Conservation (phyloP, 371 early-diverging fungal species). For the Mortierella sp. region DNA sequence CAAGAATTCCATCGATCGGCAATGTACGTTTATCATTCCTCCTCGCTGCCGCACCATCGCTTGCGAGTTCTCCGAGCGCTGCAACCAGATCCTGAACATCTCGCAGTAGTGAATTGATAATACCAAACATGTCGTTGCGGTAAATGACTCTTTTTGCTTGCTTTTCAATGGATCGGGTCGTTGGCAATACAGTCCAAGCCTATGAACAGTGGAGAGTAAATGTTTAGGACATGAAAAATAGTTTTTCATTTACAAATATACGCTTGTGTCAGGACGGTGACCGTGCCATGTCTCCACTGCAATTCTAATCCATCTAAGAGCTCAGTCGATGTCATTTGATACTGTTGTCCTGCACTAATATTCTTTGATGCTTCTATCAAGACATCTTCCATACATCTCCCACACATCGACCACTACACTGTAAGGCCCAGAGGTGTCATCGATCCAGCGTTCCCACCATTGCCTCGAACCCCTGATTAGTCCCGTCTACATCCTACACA, state of each 20-base stretch:
- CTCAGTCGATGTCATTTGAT: slow-evolving; percentile 9
- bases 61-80: slow-evolving; percentile 14
- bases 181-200: slow-evolving; percentile 16
- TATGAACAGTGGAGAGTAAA: neutral
- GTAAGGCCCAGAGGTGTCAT: slow-evolving; percentile 9
- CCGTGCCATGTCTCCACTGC: slow-evolving; percentile 17
- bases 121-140: slow-evolving; percentile 20
- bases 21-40: slow-evolving; percentile 11
- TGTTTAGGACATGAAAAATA: neutral
- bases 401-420: slow-evolving; percentile 13
- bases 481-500: slow-evolving; percentile 6
- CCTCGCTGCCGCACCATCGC: slow-evolving; percentile 18
- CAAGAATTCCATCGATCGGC: slow-evolving; percentile 14
- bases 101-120: slow-evolving; percentile 14
- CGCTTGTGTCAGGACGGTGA: slow-evolving; percentile 4
- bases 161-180: slow-evolving; percentile 12
- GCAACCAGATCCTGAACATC: slow-evolving; percentile 20
- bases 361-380: slow-evolving; percentile 1
- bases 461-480: slow-evolving; percentile 13
- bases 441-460: slow-evolving; percentile 12
- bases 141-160: slow-evolving; percentile 16
- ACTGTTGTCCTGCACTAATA: slow-evolving; percentile 5
- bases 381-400: slow-evolving; percentile 10
- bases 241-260: neutral
- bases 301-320: slow-evolving; percentile 14